Percentiles rank a stretch among this genome's conserved stretches.
Evolutionary conservation across 202 grass and related monocot genomes (phyloP).

Genomic region (Saccharum hybrid): DNA sequence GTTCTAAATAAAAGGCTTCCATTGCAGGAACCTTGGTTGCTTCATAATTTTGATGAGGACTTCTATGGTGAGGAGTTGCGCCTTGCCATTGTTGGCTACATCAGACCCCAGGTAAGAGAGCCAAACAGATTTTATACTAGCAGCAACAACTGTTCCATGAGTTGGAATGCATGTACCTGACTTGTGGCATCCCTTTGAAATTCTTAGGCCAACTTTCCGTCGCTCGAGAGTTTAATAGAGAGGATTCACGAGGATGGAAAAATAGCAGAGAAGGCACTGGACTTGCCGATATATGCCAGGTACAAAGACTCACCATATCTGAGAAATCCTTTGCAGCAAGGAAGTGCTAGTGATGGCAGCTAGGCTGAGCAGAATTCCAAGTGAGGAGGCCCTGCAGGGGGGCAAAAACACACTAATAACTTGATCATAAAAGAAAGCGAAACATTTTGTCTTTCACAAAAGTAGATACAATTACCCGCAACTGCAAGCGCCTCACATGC

Average conservation of each 20-base stretch:
- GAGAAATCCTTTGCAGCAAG: conserved; percentile 46
- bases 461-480: not conserved
- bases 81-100: conserved; percentile 89
- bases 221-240: conserved; percentile 82
- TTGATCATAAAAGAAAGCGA: not conserved
- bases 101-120: conserved; percentile 76
- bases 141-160: not conserved
- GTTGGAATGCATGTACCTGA: conserved; percentile 19
- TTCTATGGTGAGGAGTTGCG: conserved; percentile 92
- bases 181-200: conserved; percentile 27
- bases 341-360: conserved; percentile 9
- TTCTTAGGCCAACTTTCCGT: conserved; percentile 83
- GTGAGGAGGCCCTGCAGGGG: conserved; percentile 15
- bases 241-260: conserved; percentile 88
- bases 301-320: conserved; percentile 76
- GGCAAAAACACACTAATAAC: not conserved
- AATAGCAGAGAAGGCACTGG: conserved; percentile 83
- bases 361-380: conserved; percentile 39
- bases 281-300: conserved; percentile 65
- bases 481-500: not conserved
- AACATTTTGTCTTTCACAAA: not conserved
- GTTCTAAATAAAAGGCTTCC: conserved; percentile 30
- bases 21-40: conserved; percentile 93
- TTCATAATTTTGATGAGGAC: conserved; percentile 80
- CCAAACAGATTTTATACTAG: not conserved